Evolutionary conservation across 176 grass and related monocot species (phyloP), one percentile per base, ranked within the genome.

Genomic region (Zoysia japonica): DNA sequence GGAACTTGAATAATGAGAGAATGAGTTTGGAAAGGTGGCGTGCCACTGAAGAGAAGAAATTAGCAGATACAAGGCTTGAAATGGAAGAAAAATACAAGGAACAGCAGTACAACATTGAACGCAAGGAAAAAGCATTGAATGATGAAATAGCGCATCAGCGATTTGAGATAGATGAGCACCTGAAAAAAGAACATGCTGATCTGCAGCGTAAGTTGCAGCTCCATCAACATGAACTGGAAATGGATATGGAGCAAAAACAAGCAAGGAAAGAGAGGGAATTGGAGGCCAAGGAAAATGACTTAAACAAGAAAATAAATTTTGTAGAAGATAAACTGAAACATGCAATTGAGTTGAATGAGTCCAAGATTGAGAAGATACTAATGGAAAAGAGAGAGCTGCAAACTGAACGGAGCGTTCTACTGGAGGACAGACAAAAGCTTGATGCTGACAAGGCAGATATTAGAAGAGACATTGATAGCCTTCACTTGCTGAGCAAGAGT

Each of bases 381-480:
- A 44, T 44, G 42, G 88, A 98, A 81, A 84, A 85, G 68, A 73
- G 89, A 61, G 65, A 80, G 72, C 51, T 98, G 61, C 75, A 75
- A 73, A 84, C 68, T 72, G 92, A 95, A 87, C 90, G 70, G 63
- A 79, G 89, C 74, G 51, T 67, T 48, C 68, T 98, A n/a, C 46
- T 42, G 44, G 83, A 78, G 63, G 86, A 92, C 44, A 86, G 71
- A 80, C 82, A 84, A 20, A 94, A 92, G 76, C 65, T 94, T 51
- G 90, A 94, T 83, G 82, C 16, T 43, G 90, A 94, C 59, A 91
- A 87, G 85, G 68, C 36, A 60, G 96, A 98, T 75, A 92, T 95
- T 83, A 92, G 77, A 70, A 89, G 61, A 49, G 96, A 98, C 62
- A 98, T 94, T 49, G 86, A 94, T 61, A 89, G 78, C 71, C 92